Conservation (phyloP, 805 yeast species). For the Yarrowia sp. region DNA sequence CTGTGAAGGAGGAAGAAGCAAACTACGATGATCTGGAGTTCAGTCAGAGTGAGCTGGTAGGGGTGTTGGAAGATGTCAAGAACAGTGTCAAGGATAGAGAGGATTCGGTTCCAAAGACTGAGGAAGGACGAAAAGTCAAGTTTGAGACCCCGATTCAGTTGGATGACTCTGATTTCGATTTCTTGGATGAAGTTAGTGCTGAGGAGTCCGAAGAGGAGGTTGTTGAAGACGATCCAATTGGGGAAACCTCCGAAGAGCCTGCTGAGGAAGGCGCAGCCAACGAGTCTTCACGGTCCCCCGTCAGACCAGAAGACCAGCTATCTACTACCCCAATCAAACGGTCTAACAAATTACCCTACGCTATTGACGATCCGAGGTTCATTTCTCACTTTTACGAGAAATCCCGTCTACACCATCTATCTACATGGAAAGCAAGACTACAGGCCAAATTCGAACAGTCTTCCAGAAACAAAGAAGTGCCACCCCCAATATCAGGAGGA, state of each 20-base stretch:
- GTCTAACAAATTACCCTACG: conserved; percentile 23
- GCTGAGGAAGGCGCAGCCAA: background rate
- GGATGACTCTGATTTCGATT: background rate
- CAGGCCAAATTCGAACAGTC: conserved; percentile 63
- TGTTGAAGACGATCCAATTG: background rate
- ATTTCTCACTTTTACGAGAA: conserved; percentile 73
- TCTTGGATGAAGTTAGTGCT: background rate
- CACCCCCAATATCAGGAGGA: conserved; percentile 25
- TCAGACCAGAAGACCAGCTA: background rate
- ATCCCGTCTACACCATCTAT: conserved; percentile 86
- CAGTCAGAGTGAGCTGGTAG: conserved; percentile 9
- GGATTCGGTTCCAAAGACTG: too few relatives aligned
- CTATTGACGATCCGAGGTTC: conserved; percentile 67
- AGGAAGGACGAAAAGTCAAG: too few relatives aligned
- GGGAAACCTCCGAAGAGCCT: background rate
- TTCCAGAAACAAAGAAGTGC: conserved; percentile 50
- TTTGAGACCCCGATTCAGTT: background rate
- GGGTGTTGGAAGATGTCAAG: background rate
- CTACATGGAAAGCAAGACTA: conserved; percentile 83
- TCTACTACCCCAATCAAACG: background rate
- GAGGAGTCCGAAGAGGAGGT: background rate
- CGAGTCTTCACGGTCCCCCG: background rate
- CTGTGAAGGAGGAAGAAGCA: background rate
- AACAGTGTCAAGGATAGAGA: too few relatives aligned
- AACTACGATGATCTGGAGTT: background rate